phyloP scores from a whole-genome alignment of 495 filamentous ascomycete species.

The Patellaria atrata region DNA sequence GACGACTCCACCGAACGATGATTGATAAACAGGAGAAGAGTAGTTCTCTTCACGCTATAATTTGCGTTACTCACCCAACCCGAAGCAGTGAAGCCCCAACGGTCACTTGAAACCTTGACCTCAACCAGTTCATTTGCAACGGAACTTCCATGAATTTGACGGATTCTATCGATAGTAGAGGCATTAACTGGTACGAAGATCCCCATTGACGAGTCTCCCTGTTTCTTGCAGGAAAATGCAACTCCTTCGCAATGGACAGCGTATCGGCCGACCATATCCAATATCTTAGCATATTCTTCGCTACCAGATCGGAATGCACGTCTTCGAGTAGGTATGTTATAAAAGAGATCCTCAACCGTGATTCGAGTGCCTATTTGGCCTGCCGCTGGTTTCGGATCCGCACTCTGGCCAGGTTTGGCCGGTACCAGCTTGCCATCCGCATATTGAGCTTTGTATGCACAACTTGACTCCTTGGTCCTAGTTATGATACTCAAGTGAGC shows the following conservation, averaged over 20 bases:
- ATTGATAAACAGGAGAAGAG: slow-evolving; percentile 89
- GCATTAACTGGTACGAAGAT: slow-evolving; percentile 63
- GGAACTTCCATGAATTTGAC: slow-evolving; percentile 72
- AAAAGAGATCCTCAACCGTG: slow-evolving; percentile 92
- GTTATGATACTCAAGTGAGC: slow-evolving; percentile 92
- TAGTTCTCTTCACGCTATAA: slow-evolving; percentile 84
- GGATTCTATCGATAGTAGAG: slow-evolving; percentile 64
- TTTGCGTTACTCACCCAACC: slow-evolving; percentile 89
- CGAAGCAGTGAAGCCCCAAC: slow-evolving; percentile 68
- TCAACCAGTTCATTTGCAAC: slow-evolving; percentile 84
- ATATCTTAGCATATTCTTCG: slow-evolving; percentile 96
- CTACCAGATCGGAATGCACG: slow-evolving; percentile 81
- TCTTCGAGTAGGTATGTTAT: slow-evolving; percentile 80
- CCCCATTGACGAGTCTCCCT: slow-evolving; percentile 70
- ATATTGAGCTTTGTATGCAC: slow-evolving; percentile 82
- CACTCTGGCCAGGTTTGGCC: slow-evolving; percentile 78
- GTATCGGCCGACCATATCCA: slow-evolving; percentile 87
- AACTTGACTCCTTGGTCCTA: slow-evolving; percentile 75
- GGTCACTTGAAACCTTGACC: slow-evolving; percentile 54
- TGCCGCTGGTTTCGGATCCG: slow-evolving; percentile 78
- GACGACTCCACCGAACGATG: slow-evolving; percentile 92
- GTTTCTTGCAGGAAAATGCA: slow-evolving; percentile 91
- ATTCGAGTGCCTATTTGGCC: slow-evolving; percentile 95
- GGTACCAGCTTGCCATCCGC: slow-evolving; percentile 70
- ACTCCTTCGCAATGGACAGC: slow-evolving; percentile 88